Evolutionary conservation across 2,329 filamentous ascomycete genomes (phyloP), one percentile per base, ranked within the genome.

Genomic region (Mariannaea sp.): DNA sequence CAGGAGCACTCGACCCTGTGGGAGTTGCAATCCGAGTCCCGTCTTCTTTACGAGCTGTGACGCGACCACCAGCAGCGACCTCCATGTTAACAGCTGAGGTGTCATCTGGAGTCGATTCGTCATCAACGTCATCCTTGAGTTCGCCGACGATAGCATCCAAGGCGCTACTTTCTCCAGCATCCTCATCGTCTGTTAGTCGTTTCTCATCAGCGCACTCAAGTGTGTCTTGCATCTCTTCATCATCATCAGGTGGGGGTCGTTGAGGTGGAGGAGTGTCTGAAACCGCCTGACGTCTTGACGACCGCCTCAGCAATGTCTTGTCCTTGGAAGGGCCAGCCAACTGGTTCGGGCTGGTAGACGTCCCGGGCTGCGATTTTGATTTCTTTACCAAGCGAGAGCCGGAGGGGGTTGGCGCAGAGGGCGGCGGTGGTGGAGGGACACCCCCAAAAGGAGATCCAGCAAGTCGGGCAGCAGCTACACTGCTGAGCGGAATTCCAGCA

Each of bases 181-280:
- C 84, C 2, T 87, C 86, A 13, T 90, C 87, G 12, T 87, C 85
- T 29, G 86, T 87, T 10, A 97, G 73, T 48, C 90, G 90, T 69
- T 89, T 89, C 74, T 97, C 93, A 68, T 97, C 93, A 7, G 92
- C 92, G 70, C 93, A 97, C 73, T 97, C 94, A 3, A 97, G 77
- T 3, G 88, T 86, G 62, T 88, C 85, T 51, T 88, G 81, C 30
- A 84, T 71, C 46, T 80, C 80, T 45, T 89, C 85, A 2, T 83
- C 79, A 13, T 86, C 81, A 35, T 80, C 77, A 2, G 80, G 79
- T 7, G 82, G 79, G 16, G 78, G 79, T 7, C 79, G 78, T 6
- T 77, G 75, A 4, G 77, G 71, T 4, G 78, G 73, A 3, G 80
- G 78, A 1, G 76, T 75, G n/a, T 82, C 80, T 17, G 79, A 73